These are phyloP conservation scores for Radiomyces spectabilis DNA, from an alignment of 192 early-diverging fungal genomes.

Conservation along the genomic window DNA sequence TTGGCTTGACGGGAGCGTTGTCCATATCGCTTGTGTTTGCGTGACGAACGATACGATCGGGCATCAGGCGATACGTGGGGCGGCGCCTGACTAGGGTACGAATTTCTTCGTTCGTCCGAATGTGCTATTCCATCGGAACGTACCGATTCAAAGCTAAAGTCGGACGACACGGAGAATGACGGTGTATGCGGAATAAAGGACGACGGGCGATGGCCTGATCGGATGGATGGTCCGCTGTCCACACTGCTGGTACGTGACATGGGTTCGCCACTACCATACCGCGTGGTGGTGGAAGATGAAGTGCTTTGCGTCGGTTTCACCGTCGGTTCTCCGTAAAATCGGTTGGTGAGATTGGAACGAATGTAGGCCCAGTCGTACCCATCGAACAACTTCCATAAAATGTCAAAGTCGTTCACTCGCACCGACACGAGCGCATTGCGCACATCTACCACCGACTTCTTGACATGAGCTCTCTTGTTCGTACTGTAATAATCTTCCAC, in stretches of 20 bases:
- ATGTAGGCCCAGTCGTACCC: constrained; percentile 60
- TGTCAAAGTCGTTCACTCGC: constrained; percentile 49
- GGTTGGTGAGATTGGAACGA: not conserved
- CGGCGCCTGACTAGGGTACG: not conserved
- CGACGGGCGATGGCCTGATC: not conserved
- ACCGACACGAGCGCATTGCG: constrained; percentile 32
- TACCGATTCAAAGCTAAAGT: too few relatives aligned
- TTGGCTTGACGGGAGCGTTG: constrained; percentile 34
- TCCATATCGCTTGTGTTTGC: constrained; percentile 8
- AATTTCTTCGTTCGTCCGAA: not conserved
- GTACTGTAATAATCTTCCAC: constrained; percentile 41
- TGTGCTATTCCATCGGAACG: not conserved
- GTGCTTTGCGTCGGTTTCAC: too few relatives aligned
- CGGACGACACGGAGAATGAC: too few relatives aligned
- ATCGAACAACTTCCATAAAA: constrained; percentile 59
- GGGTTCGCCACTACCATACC: not conserved
- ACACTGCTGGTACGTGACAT: not conserved
- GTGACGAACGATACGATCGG: not conserved
- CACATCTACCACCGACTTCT: constrained; percentile 12
- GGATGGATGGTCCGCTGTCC: too few relatives aligned
- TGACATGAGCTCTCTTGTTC: constrained; percentile 20
- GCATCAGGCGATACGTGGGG: not conserved
- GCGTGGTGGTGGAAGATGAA: not conserved
- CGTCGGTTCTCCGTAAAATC: not conserved
- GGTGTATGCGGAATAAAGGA: not conserved